Conservation (phyloP, 345 rosid genomes). For the Rhodomyrtus tomentosa region DNA sequence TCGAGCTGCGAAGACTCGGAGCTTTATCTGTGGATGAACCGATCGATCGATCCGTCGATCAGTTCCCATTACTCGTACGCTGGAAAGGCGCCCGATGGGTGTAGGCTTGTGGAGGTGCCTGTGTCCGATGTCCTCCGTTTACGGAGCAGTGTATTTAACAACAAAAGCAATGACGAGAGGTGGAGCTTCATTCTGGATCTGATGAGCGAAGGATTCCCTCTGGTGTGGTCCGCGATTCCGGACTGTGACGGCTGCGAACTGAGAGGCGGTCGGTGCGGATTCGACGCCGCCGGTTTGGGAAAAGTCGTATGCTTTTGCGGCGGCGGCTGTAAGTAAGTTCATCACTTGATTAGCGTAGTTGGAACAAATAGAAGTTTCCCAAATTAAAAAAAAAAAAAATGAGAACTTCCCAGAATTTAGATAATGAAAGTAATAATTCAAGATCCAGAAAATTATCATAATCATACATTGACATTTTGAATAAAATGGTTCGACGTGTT, state of each 20-base stretch:
- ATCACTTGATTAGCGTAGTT: too few relatives aligned
- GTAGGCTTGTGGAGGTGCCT: conserved; percentile 6
- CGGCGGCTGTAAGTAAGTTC: conserved; percentile 6
- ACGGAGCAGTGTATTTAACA: background rate
- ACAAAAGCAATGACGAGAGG: background rate
- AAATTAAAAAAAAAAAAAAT: too few relatives aligned
- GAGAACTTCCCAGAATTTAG: too few relatives aligned
- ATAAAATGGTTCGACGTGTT: too few relatives aligned
- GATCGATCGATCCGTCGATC: too few relatives aligned
- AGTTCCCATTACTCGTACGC: background rate
- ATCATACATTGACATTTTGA: too few relatives aligned
- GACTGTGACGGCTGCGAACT: conserved; percentile 6
- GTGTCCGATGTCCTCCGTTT: background rate
- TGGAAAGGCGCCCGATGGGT: conserved; percentile 3
- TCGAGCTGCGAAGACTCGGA: background rate
- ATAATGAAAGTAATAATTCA: too few relatives aligned
- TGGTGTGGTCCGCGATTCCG: conserved; percentile 6
- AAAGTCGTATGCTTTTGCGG: conserved; percentile 7
- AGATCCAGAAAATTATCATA: too few relatives aligned
- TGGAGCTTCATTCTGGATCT: background rate
- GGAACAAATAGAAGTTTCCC: too few relatives aligned
- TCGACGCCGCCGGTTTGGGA: background rate
- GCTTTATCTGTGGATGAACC: background rate
- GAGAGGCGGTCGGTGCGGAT: conserved; percentile 14
- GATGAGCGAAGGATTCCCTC: conserved; percentile 14